Evolutionary conservation across 2,329 filamentous ascomycete species (phyloP).

Genomic region (Cryphonectria parasitica): DNA sequence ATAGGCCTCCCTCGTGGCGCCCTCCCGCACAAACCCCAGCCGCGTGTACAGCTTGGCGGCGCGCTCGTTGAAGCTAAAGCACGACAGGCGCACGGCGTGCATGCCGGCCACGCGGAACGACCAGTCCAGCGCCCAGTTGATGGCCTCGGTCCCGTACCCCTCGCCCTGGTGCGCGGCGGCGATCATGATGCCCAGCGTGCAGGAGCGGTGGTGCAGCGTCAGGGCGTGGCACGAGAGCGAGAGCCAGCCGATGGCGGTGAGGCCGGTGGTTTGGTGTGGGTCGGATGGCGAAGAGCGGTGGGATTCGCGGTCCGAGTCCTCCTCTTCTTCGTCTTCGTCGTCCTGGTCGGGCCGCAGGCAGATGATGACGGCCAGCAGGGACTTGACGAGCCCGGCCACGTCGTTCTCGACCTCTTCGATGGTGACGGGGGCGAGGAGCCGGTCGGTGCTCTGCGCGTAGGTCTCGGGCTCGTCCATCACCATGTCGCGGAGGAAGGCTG

Average conservation of each 20-base stretch:
- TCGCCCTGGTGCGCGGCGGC: slow-evolving; percentile 20
- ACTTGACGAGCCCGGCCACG: slow-evolving; percentile 12
- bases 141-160: slow-evolving; percentile 51
- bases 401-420: slow-evolving; percentile 23
- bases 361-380: slow-evolving; percentile 23
- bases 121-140: slow-evolving; percentile 52
- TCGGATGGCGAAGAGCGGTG: not conserved
- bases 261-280: not conserved
- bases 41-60: slow-evolving; percentile 48
- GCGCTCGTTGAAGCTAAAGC: slow-evolving; percentile 47
- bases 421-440: slow-evolving; percentile 17
- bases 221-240: slow-evolving; percentile 19
- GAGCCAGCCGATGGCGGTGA: slow-evolving; percentile 22
- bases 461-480: slow-evolving; percentile 22
- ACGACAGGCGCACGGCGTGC: slow-evolving; percentile 47
- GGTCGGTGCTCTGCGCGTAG: slow-evolving; percentile 21
- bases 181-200: slow-evolving; percentile 24
- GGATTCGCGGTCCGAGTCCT: not conserved
- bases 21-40: slow-evolving; percentile 51
- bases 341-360: slow-evolving; percentile 14
- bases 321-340: not conserved
- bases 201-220: slow-evolving; percentile 21
- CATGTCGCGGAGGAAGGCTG: slow-evolving; percentile 21
- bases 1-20: slow-evolving; percentile 44
- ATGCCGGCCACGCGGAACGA: slow-evolving; percentile 48